Evolutionary conservation across 2,329 filamentous ascomycete species (phyloP).

Genomic region (Chrysoporthe puriensis): DNA sequence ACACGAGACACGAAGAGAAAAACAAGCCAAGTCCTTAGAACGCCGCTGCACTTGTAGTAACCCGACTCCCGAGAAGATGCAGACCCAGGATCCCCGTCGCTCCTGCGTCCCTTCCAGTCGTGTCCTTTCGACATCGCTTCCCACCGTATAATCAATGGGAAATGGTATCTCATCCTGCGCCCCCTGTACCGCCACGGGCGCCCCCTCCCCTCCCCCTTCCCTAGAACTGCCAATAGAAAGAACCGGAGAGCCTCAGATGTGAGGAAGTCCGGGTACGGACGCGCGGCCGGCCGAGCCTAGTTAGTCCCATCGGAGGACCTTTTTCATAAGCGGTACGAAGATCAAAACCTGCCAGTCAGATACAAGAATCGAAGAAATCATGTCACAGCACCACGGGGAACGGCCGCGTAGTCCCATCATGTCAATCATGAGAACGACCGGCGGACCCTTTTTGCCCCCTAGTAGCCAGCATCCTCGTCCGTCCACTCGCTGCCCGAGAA

Average conservation of each 20-base stretch:
- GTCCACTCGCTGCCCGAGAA: slow-evolving; percentile 70
- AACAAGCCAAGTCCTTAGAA: slow-evolving; percentile 14
- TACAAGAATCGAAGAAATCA: slow-evolving; percentile 15
- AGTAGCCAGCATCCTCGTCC: slow-evolving; percentile 62
- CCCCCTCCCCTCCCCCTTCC: neutral
- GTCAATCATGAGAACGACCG: slow-evolving; percentile 22
- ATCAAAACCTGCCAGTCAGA: slow-evolving; percentile 19
- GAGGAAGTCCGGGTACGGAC: neutral
- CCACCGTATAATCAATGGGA: slow-evolving; percentile 15
- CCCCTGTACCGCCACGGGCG: neutral
- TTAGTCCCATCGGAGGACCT: neutral
- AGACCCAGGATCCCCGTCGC: slow-evolving; percentile 5
- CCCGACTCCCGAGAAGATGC: slow-evolving; percentile 22
- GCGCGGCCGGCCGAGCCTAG: slow-evolving; percentile 17
- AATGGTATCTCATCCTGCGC: neutral
- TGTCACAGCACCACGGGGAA: neutral
- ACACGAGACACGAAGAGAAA: neutral
- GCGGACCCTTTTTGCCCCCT: slow-evolving; percentile 38
- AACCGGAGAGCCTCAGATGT: slow-evolving; percentile 1
- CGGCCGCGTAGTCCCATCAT: neutral
- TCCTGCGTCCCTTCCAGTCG: slow-evolving; percentile 3
- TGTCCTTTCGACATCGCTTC: slow-evolving; percentile 1
- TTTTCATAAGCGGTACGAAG: slow-evolving; percentile 18
- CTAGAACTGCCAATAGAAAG: slow-evolving; percentile 5
- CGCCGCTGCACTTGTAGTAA: slow-evolving; percentile 14